Evolutionary conservation across 1,139 yeast species (phyloP).

Genomic region (Kodamaea sp.): DNA sequence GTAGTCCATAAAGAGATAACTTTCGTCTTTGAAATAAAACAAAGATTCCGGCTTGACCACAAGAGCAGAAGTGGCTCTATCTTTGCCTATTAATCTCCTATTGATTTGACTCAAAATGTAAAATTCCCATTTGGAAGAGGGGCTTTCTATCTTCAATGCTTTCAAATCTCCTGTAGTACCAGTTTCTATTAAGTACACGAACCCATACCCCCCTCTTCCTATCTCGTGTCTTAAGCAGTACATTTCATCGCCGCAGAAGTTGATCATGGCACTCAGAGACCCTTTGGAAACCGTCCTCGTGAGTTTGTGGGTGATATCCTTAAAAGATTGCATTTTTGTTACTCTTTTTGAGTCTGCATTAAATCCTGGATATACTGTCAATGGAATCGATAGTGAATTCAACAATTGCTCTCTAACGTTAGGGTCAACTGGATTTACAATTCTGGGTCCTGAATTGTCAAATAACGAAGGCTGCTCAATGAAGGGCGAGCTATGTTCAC

Average conservation of each 20-base stretch:
- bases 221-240: slow-evolving; percentile 61
- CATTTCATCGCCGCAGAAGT: slow-evolving; percentile 51
- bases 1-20: slow-evolving; percentile 71
- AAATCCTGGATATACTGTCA: slow-evolving; percentile 32
- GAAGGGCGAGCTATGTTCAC: slow-evolving; percentile 47
- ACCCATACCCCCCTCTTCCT: slow-evolving; percentile 82
- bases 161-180: slow-evolving; percentile 51
- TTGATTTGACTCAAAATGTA: slow-evolving; percentile 65
- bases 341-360: slow-evolving; percentile 20
- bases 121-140: slow-evolving; percentile 80
- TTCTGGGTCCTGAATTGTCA: slow-evolving; percentile 10
- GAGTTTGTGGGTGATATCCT: slow-evolving; percentile 36
- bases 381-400: slow-evolving; percentile 25
- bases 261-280: slow-evolving; percentile 43
- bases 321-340: slow-evolving; percentile 33
- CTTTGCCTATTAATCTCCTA: slow-evolving; percentile 25
- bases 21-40: slow-evolving; percentile 67
- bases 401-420: slow-evolving; percentile 25
- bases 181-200: slow-evolving; percentile 74
- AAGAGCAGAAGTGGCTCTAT: slow-evolving; percentile 19
- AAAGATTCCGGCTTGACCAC: slow-evolving; percentile 56
- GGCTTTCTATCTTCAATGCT: slow-evolving; percentile 76
- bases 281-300: slow-evolving; percentile 39
- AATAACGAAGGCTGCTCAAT: slow-evolving; percentile 36
- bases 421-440: slow-evolving; percentile 35